phyloP scores from a whole-genome alignment of 2,329 filamentous ascomycete genomes.

The Seiridium cupressi region DNA sequence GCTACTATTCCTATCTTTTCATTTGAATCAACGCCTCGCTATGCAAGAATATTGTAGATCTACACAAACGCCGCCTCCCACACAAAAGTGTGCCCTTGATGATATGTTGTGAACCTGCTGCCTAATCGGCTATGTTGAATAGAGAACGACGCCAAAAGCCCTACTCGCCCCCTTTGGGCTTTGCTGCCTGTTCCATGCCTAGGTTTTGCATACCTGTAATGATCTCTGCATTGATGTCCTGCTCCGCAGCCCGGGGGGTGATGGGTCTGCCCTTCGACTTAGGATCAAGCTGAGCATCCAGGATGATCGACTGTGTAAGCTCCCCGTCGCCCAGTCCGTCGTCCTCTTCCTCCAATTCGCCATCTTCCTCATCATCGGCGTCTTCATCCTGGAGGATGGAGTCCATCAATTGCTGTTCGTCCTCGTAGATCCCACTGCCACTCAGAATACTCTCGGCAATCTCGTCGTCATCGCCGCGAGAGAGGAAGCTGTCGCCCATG shows the following conservation, averaged over 20 bases:
- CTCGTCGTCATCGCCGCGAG: constrained; percentile 34
- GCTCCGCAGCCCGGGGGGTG: constrained; percentile 23
- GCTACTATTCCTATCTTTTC: not conserved
- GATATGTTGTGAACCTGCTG: not conserved
- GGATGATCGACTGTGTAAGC: constrained; percentile 26
- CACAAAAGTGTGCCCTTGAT: not conserved
- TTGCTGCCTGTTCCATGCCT: constrained; percentile 36
- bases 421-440: constrained; percentile 42
- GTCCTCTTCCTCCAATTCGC: constrained; percentile 33
- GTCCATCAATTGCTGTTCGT: constrained; percentile 38
- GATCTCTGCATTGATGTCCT: constrained; percentile 53
- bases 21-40: constrained; percentile 3
- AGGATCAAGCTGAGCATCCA: not conserved
- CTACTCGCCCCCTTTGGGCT: not conserved
- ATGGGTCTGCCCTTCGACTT: constrained; percentile 9
- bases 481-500: constrained; percentile 43
- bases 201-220: constrained; percentile 60
- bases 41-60: not conserved
- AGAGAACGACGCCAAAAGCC: not conserved
- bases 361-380: constrained; percentile 30
- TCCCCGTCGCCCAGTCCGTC: constrained; percentile 33
- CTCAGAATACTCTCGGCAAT: constrained; percentile 41
- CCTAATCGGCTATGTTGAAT: not conserved
- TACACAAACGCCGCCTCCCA: not conserved
- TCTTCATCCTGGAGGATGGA: constrained; percentile 37